A percentile compares a stretch with the other conserved stretches of the same genome.
Evolutionary conservation across 805 yeast genomes (phyloP).

Genomic region (Nakazawaea sp.): DNA sequence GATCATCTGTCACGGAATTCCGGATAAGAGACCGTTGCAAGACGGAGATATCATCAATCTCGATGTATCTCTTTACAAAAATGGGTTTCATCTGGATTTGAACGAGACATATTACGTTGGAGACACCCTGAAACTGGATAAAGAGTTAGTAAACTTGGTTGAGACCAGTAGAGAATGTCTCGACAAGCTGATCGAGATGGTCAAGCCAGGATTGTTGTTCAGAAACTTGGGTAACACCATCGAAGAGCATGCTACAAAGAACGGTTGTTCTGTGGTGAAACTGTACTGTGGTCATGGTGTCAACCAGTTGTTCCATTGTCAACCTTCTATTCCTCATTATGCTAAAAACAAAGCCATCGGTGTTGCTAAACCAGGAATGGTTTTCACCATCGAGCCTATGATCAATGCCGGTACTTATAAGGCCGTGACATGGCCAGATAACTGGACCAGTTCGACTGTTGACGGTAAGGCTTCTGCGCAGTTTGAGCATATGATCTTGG

Average conservation of each 20-base stretch:
- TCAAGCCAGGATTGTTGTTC: conserved; percentile 89
- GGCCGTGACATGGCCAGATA: conserved; percentile 92
- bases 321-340: conserved; percentile 92
- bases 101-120: conserved; percentile 98
- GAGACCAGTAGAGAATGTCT: conserved; percentile 88
- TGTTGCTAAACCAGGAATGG: conserved; percentile 91
- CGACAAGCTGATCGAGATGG: conserved; percentile 72
- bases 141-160: conserved; percentile 80
- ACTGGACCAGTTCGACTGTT: conserved; percentile 90
- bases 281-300: conserved; percentile 94
- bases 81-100: conserved; percentile 90
- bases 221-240: conserved; percentile 83
- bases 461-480: conserved; percentile 92
- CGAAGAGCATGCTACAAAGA: conserved; percentile 75
- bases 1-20: conserved; percentile 95
- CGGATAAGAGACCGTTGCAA: conserved; percentile 77
- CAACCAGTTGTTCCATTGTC: conserved; percentile 79
- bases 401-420: conserved; percentile 75
- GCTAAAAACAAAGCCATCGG: conserved; percentile 92
- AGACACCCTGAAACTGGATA: conserved; percentile 71
- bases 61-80: conserved; percentile 78
- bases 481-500: conserved; percentile 88
- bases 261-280: conserved; percentile 81
- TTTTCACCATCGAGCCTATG: conserved; percentile 98
- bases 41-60: conserved; percentile 95